Conservation (phyloP, 345 rosid species). For the Eucalyptus pauciflora region DNA sequence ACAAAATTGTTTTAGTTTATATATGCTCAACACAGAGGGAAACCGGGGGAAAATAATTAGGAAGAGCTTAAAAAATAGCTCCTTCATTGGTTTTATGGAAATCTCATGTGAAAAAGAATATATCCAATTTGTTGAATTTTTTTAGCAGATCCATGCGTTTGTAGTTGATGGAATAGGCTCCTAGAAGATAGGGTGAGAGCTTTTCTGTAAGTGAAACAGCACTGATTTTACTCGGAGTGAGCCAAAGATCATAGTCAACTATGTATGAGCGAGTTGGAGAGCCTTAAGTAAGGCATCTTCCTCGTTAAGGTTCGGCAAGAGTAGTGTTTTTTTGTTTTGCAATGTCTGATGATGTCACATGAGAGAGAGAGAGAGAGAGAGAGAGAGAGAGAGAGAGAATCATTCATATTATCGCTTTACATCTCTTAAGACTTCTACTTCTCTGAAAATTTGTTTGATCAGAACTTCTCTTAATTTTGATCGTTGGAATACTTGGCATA, state of each 20-base stretch:
- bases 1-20: background rate
- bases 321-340: background rate
- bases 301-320: background rate
- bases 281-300: background rate
- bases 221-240: background rate
- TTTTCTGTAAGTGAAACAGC: background rate
- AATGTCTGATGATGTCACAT: background rate
- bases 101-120: background rate
- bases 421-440: background rate
- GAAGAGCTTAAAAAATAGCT: background rate
- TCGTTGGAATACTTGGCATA: background rate
- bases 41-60: background rate
- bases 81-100: background rate
- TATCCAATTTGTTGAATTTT: background rate
- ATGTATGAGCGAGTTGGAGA: background rate
- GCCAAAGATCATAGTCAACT: background rate
- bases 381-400: background rate
- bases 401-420: background rate
- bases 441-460: background rate
- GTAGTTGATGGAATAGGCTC: background rate
- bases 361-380: background rate
- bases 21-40: background rate
- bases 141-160: background rate
- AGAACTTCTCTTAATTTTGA: background rate
- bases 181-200: background rate